Base-by-base conservation (phyloP, 2,329 filamentous ascomycete genomes). In the Dothistroma pini region DNA sequence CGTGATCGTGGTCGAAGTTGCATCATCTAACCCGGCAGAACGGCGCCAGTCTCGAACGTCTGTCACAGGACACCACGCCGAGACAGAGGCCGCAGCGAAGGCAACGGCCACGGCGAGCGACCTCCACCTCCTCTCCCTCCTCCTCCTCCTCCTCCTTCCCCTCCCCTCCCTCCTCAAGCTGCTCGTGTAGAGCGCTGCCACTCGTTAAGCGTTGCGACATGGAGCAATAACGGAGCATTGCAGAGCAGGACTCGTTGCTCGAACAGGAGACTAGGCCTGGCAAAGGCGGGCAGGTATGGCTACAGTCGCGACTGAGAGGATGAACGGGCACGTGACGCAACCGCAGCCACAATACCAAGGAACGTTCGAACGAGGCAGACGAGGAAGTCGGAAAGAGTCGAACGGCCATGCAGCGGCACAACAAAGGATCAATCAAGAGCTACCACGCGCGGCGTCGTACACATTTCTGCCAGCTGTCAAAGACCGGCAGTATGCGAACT, bases 371-470 rank as follows among this genome's bases (percentile, higher is more conserved):
- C 51, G 64, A 31, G 52, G 55, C 38, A 54, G 57, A 50, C 38
- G 60, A 50, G 60, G 60, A 54, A 53, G 51, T 35, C 51, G 51
- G 12, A 63, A 22, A 54, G 62, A 56, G 47, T 57, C 54, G 60
- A 54, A 57, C 52, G 59, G 57, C 54, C 57, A 57, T 55, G 54
- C 64, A 47, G 58, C 65, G 57, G 44, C 63, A 52, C 41, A 60
- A 63, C 53, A 56, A 10, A 32, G 38, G 41, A 54, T 56, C 35
- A 62, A 57, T 48, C 56, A n/a, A 19, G 50, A 74, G 29, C 66
- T 86, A 32, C 79, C 80, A 31, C 79, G 83, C 59, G 80, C 84
- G 53, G 84, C 84, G 34, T 86, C 84, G 68, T 86, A 83, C 72
- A 83, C 81, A 52, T 79, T 82, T 65, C 71, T 86, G 54, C 78